phyloP scores from a whole-genome alignment of 345 rosid genomes.

The Toxicodendron radicans region DNA sequence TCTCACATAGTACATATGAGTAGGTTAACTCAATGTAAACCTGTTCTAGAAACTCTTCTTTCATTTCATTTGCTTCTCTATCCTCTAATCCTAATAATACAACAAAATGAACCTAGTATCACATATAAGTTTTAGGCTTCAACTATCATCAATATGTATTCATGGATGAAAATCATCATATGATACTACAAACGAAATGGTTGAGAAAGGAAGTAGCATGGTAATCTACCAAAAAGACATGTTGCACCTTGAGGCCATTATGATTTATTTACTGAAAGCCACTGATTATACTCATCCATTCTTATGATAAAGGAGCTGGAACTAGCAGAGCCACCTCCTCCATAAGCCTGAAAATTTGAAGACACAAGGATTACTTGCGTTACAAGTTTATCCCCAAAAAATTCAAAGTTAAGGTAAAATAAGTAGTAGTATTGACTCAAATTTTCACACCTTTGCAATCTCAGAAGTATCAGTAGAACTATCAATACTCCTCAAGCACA shows the following conservation, averaged over 20 bases:
- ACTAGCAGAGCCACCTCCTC: conserved; percentile 70
- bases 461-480: conserved; percentile 65
- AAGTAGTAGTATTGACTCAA: background rate
- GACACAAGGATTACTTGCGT: conserved; percentile 2
- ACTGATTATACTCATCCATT: conserved; percentile 83
- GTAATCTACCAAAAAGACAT: background rate
- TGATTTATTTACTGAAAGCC: conserved; percentile 44
- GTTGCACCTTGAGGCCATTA: conserved; percentile 20
- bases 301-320: conserved; percentile 89
- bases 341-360: conserved; percentile 66
- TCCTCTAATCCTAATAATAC: background rate
- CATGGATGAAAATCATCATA: no score
- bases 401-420: background rate
- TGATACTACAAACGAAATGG: no score
- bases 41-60: background rate
- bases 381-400: background rate
- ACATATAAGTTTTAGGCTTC: background rate
- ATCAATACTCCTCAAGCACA: conserved; percentile 80
- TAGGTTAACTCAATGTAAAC: background rate
- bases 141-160: background rate
- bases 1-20: no score
- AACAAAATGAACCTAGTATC: background rate
- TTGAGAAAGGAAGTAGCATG: background rate
- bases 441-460: conserved; percentile 68
- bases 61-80: no score